phyloP scores from a whole-genome alignment of 2,329 filamentous ascomycete species.

The Aspergillus sp. region DNA sequence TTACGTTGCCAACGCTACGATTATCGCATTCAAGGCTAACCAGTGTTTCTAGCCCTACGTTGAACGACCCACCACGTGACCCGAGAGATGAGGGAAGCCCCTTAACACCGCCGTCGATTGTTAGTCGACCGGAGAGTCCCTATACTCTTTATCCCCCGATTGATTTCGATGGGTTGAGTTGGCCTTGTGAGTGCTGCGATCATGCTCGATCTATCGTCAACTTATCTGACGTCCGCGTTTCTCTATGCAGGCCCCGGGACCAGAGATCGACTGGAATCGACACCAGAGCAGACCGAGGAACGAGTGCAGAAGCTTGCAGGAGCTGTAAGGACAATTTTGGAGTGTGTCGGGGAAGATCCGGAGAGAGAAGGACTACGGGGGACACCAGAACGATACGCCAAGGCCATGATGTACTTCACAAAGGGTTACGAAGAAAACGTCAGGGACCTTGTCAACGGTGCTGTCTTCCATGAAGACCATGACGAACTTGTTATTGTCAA shows the following conservation, averaged over 20 bases:
- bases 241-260: constrained; percentile 36
- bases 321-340: constrained; percentile 55
- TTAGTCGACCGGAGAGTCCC: constrained; percentile 43
- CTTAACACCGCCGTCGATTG: constrained; percentile 44
- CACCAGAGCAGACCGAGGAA: constrained; percentile 49
- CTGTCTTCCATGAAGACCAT: constrained; percentile 92
- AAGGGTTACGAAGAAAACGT: constrained; percentile 96
- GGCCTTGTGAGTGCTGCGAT: constrained; percentile 38
- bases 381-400: constrained; percentile 79
- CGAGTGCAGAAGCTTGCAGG: constrained; percentile 54
- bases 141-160: constrained; percentile 44
- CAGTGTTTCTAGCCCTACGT: constrained; percentile 14
- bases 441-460: constrained; percentile 80
- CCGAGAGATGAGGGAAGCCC: constrained; percentile 44
- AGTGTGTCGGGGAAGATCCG: constrained; percentile 59
- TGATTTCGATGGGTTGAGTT: constrained; percentile 46
- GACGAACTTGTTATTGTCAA: constrained; percentile 97
- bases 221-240: constrained; percentile 7
- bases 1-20: background rate
- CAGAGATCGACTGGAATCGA: constrained; percentile 47
- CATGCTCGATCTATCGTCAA: background rate
- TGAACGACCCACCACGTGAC: constrained; percentile 46
- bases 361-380: constrained; percentile 56
- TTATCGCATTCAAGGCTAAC: background rate
- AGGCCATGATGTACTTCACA: constrained; percentile 92